These are phyloP conservation scores for Pyrenophora seminiperda DNA, from an alignment of 2,329 filamentous ascomycete species.

Conservation along the genomic window DNA sequence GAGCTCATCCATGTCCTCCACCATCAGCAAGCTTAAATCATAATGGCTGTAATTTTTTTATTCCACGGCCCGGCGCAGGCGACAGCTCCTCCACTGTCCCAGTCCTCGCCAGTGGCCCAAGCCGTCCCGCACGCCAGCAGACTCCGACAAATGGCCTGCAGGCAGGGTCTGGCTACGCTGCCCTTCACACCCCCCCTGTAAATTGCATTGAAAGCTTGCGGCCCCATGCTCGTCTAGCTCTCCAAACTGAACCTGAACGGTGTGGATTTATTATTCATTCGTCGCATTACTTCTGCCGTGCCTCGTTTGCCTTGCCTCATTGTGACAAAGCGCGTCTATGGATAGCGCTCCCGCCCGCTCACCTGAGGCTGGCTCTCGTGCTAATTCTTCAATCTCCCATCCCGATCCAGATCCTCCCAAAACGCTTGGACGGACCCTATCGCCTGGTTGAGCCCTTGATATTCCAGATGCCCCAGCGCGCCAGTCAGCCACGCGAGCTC, in stretches of 20 bases:
- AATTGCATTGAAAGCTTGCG: conserved; percentile 40
- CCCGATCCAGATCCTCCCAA: conserved; percentile 48
- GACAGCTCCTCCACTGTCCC: conserved; percentile 43
- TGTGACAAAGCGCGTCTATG: conserved; percentile 45
- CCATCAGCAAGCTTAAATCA: conserved; percentile 21
- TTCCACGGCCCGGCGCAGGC: conserved; percentile 44
- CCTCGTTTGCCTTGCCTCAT: conserved; percentile 47
- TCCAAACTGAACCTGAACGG: conserved; percentile 43
- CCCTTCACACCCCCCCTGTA: conserved; percentile 38
- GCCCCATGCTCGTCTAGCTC: conserved; percentile 41
- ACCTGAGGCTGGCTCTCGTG: conserved; percentile 46
- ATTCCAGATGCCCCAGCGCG: conserved; percentile 40
- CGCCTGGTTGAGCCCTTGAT: conserved; percentile 48
- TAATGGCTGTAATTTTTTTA: conserved; percentile 19
- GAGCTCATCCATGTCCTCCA: conserved; percentile 11
- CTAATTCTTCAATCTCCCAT: conserved; percentile 40
- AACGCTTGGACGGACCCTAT: conserved; percentile 51
- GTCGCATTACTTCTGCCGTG: conserved; percentile 47
- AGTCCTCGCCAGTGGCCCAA: too few relatives aligned
- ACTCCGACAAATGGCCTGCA: conserved; percentile 41
- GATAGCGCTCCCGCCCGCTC: conserved; percentile 45
- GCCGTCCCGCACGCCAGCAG: conserved; percentile 48
- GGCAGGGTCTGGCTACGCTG: conserved; percentile 43
- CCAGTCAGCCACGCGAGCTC: conserved; percentile 52
- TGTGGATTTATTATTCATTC: conserved; percentile 46